Evolutionary conservation across 2,329 filamentous ascomycete species (phyloP).

Genomic region (Diaporthe citri): DNA sequence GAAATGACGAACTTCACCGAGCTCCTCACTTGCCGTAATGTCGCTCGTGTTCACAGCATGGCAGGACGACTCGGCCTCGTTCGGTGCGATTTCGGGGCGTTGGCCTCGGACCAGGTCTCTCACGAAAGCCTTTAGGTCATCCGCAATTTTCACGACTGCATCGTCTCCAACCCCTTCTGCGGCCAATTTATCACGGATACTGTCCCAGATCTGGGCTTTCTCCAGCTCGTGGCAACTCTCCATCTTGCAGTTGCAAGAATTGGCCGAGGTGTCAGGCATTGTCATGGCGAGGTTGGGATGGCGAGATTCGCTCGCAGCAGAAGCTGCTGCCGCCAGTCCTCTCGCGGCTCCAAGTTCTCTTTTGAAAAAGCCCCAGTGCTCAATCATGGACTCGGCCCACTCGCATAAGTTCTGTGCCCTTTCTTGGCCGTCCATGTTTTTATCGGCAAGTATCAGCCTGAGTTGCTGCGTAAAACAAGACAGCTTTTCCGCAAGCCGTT

Average conservation of each 20-base stretch:
- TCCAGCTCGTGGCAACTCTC: background rate
- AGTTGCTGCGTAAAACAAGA: background rate
- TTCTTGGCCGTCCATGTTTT: background rate
- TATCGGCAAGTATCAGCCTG: background rate
- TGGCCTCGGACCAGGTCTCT: background rate
- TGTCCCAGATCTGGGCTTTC: background rate
- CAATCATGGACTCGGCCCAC: constrained; percentile 10
- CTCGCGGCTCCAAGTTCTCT: constrained; percentile 4
- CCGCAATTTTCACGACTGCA: background rate
- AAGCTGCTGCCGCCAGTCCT: background rate
- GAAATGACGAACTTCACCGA: too few relatives aligned
- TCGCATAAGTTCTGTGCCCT: background rate
- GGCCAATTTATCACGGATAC: constrained; percentile 3
- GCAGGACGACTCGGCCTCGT: background rate
- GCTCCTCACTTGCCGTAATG: background rate
- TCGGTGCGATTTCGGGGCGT: background rate
- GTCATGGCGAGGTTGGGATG: too few relatives aligned
- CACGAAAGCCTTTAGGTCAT: background rate
- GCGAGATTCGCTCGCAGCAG: background rate
- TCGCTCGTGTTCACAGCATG: background rate
- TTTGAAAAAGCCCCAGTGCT: background rate
- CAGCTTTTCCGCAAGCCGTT: background rate
- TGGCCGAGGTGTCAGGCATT: background rate
- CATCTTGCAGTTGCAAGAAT: background rate
- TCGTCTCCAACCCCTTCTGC: background rate